Percentiles rank a stretch among this genome's conserved stretches.
These are phyloP conservation scores for Pseudogymnoascus sp. DNA, from an alignment of 2,329 filamentous ascomycete species.

Conservation along the genomic window DNA sequence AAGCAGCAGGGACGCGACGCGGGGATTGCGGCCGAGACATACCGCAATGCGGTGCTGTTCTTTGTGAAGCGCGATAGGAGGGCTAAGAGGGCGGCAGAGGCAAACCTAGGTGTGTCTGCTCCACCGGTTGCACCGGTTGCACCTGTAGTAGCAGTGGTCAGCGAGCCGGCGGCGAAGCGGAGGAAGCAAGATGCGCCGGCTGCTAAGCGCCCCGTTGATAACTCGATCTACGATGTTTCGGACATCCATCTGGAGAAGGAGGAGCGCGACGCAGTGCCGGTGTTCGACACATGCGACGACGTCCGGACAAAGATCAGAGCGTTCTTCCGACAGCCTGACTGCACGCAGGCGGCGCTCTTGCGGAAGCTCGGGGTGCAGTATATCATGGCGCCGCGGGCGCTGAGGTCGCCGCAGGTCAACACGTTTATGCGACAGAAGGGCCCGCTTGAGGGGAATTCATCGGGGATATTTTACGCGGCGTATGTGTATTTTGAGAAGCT, in stretches of 20 bases:
- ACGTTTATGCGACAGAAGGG: slow-evolving; percentile 46
- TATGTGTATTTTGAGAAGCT: slow-evolving; percentile 56
- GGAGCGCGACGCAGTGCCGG: slow-evolving; percentile 35
- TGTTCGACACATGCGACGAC: slow-evolving; percentile 53
- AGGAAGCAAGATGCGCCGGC: neutral
- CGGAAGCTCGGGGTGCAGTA: slow-evolving; percentile 41
- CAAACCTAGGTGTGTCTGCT: neutral
- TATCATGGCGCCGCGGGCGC: slow-evolving; percentile 27
- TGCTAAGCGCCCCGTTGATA: neutral
- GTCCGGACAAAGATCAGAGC: slow-evolving; percentile 49
- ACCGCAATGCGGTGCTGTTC: slow-evolving; percentile 32
- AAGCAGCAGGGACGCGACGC: slow-evolving; percentile 36
- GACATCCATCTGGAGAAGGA: slow-evolving; percentile 41
- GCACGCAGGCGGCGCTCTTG: slow-evolving; percentile 46
- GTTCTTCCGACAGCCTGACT: slow-evolving; percentile 38
- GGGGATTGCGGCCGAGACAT: slow-evolving; percentile 31
- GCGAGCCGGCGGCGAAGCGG: neutral
- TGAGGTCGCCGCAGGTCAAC: slow-evolving; percentile 39
- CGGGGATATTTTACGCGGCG: slow-evolving; percentile 42
- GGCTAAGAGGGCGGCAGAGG: slow-evolving; percentile 26
- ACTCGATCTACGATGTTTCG: slow-evolving; percentile 33
- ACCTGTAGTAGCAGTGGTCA: neutral
- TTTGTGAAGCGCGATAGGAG: slow-evolving; percentile 45
- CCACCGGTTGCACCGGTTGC: neutral
- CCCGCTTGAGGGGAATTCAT: slow-evolving; percentile 40